Conservation (phyloP, 1,139 yeast species). For the Groenewaldozyma sp. region DNA sequence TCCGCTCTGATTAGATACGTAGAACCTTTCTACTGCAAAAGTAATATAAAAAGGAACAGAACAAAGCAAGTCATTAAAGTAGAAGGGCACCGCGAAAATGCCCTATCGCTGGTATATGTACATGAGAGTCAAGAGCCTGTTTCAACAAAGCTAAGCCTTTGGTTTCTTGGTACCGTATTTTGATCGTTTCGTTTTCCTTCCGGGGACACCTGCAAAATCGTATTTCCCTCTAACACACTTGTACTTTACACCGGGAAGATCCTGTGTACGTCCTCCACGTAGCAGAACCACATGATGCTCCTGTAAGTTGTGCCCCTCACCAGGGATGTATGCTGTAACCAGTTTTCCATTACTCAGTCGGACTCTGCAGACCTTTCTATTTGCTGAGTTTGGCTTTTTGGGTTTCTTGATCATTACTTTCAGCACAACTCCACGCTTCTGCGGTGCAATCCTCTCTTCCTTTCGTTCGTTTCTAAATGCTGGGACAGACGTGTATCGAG, state of each 20-base stretch:
- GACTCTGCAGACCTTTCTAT: constrained; percentile 94
- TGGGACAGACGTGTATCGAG: constrained; percentile 51
- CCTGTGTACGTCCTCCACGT: constrained; percentile 96
- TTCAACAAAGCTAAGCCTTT: constrained; percentile 10
- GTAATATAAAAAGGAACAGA: too few species aligned
- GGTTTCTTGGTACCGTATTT: constrained; percentile 94
- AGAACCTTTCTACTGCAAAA: too few species aligned
- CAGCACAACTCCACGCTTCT: constrained; percentile 87
- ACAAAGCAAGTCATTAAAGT: too few species aligned
- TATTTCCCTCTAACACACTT: constrained; percentile 88
- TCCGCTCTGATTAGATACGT: constrained; percentile 31
- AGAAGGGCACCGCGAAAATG: too few species aligned
- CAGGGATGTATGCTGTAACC: constrained; percentile 90
- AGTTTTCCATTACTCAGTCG: constrained; percentile 84
- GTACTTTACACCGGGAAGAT: constrained; percentile 96
- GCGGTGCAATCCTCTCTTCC: constrained; percentile 40
- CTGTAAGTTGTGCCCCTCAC: constrained; percentile 97
- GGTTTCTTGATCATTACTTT: constrained; percentile 94
- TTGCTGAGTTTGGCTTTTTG: constrained; percentile 97
- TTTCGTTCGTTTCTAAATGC: constrained; percentile 62
- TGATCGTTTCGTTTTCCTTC: constrained; percentile 80
- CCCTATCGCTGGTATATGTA: too few species aligned
- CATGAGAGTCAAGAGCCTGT: too few species aligned
- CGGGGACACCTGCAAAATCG: constrained; percentile 93
- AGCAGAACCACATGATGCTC: constrained; percentile 95